These are phyloP conservation scores for Lumnitzera racemosa DNA, from an alignment of 345 rosid species.

Conservation along the genomic window DNA sequence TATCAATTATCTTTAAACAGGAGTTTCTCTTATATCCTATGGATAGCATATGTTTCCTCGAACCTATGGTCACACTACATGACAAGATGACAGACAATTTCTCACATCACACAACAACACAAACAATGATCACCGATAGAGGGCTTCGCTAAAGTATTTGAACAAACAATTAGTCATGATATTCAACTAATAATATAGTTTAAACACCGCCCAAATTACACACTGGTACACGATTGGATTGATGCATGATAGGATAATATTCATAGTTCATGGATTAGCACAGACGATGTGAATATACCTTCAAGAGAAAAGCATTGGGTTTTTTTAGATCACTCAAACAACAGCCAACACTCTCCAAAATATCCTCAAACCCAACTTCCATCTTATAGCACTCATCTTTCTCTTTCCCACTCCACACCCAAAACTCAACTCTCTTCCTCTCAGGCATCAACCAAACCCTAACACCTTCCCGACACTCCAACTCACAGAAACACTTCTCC, in stretches of 20 bases:
- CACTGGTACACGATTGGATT: too few relatives aligned
- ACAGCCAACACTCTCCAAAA: constrained; percentile 55
- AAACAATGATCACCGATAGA: too few relatives aligned
- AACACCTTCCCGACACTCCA: constrained; percentile 58
- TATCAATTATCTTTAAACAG: too few relatives aligned
- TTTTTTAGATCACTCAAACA: constrained; percentile 28
- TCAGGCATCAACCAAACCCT: constrained; percentile 86
- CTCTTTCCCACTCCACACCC: constrained; percentile 33
- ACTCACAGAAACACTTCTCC: constrained; percentile 32
- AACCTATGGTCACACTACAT: too few relatives aligned
- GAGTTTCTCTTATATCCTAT: too few relatives aligned
- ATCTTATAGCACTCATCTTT: constrained; percentile 45
- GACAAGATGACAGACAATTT: too few relatives aligned
- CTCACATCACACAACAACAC: too few relatives aligned
- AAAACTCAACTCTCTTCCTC: constrained; percentile 59
- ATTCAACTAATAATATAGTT: neutral
- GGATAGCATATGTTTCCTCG: too few relatives aligned
- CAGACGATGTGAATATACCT: constrained; percentile 25
- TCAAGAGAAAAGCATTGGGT: constrained; percentile 50
- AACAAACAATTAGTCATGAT: too few relatives aligned
- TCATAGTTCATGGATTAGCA: neutral
- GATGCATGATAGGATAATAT: neutral
- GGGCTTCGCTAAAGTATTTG: too few relatives aligned
- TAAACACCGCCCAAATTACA: too few relatives aligned
- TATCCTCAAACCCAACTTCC: constrained; percentile 64